Percentiles rank a stretch among this genome's conserved stretches.
phyloP scores from a whole-genome alignment of 2,329 filamentous ascomycete genomes.

The Colletotrichum aenigma region DNA sequence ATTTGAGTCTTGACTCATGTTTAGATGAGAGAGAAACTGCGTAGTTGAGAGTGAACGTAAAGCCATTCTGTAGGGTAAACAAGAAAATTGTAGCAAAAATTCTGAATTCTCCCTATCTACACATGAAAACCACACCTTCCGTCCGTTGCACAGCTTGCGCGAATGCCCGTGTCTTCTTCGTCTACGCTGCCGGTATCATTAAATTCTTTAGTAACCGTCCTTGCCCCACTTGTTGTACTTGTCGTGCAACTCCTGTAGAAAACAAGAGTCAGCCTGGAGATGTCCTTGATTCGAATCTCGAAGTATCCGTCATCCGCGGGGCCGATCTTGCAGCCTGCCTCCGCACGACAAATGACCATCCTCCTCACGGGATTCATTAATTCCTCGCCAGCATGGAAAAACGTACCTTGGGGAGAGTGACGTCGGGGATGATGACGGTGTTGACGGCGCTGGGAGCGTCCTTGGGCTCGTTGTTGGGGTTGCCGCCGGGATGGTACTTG shows the following conservation, averaged over 20 bases:
- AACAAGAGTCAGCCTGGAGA: constrained; percentile 1
- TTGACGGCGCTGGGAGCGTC: constrained; percentile 96
- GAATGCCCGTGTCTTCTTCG: not conserved
- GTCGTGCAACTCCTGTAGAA: constrained; percentile 82
- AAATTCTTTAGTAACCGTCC: constrained; percentile 75
- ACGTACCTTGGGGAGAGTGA: constrained; percentile 86
- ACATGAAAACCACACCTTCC: constrained; percentile 12
- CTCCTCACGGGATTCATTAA: accelerated
- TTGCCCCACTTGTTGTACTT: constrained; percentile 99
- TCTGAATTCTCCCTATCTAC: constrained; percentile 22
- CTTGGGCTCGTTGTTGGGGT: constrained; percentile 74
- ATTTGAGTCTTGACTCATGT: not conserved
- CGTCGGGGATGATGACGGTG: constrained; percentile 90
- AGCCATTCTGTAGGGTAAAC: not conserved
- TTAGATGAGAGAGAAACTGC: not conserved
- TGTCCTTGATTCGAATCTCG: no score
- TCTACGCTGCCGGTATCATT: constrained; percentile 8
- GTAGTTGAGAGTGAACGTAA: not conserved
- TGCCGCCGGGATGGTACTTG: constrained; percentile 85
- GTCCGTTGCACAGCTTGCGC: constrained; percentile 1
- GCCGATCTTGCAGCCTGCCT: not conserved
- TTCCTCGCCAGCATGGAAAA: not conserved
- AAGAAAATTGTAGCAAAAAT: not conserved
- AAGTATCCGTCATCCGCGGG: not conserved
- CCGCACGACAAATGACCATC: not conserved